Base-by-base conservation (phyloP, 192 early-diverging fungal species). In the Coemansia sp. region DNA sequence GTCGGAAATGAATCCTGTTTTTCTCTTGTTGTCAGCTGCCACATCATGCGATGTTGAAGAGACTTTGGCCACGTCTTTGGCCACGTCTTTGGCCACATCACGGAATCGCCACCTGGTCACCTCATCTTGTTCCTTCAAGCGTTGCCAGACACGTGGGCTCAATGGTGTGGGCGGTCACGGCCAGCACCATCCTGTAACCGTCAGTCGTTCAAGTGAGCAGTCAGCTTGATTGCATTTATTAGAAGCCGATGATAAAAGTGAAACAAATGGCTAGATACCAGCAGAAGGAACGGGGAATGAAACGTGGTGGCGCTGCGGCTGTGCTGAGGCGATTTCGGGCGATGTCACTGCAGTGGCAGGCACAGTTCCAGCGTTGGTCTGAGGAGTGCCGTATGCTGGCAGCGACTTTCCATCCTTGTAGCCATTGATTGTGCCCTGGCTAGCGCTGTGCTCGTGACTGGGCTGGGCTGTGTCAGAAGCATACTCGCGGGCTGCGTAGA, bases 401-500 rank as follows among this genome's bases (percentile, higher is more conserved):
- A 12, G 11, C 44, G 44, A 8, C 44, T 18, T 46, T 46, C 11
- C 44, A 13, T 18, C 44, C 11, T 18, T 46, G 44, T 18, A 13
- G 44, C 44, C 44, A 18, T 46, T 12, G 44, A 46, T 46, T 46
- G 44, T 46, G 44, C 44, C 44, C 44, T 46, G 44, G 44, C 44
- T 22, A 34, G 49, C n/a, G 49, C 49, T 7, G 22, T 27, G 55
- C 55, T 34, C 55, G 2, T 6, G 33, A 31, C 55, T 59, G 55
- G n/a, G 47, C 40, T 31, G 31, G 0, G 6, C 18, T 36, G 44
- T 31, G 33, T 20, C 54, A 20, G 40, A 47, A 2, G 18, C 57
- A 54, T 55, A 54, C 9, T 64, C 72, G 12, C 66, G 65, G 6
- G 72, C 72, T 8, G 59, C 46, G 40, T 74, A 68, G 47, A 64